A percentile compares a stretch with the other conserved stretches of the same genome.
phyloP scores from a whole-genome alignment of 192 early-diverging fungal genomes.

The Backusella circina region DNA sequence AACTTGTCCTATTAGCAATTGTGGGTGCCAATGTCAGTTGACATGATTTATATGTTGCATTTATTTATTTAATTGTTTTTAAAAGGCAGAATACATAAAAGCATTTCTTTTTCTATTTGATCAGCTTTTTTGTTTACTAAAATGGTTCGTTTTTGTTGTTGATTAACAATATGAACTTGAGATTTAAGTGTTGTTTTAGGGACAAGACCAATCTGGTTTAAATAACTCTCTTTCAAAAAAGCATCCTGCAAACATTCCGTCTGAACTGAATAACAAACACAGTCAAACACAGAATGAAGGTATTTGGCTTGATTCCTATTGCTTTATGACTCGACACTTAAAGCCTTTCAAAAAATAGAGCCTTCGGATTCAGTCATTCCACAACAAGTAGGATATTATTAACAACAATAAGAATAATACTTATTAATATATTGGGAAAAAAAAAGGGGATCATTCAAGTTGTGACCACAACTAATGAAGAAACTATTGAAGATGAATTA shows the following conservation, averaged over 20 bases:
- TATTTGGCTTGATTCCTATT: background rate
- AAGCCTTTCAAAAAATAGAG: background rate
- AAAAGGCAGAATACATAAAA: background rate
- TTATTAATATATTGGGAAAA: background rate
- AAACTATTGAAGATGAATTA: background rate
- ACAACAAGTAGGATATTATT: background rate
- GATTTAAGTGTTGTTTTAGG: background rate
- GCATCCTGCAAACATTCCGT: background rate
- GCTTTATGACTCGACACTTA: background rate
- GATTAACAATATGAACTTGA: background rate
- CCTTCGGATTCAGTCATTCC: background rate
- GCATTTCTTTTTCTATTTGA: background rate
- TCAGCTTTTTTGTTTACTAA: background rate
- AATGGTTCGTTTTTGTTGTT: background rate
- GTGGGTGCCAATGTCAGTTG: slow-evolving; percentile 64
- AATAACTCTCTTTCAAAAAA: background rate
- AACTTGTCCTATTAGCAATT: slow-evolving; percentile 89
- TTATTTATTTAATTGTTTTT: background rate
- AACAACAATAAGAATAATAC: background rate
- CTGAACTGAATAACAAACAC: background rate
- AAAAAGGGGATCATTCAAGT: slow-evolving; percentile 13
- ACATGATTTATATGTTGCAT: background rate
- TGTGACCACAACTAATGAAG: background rate
- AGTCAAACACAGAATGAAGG: background rate
- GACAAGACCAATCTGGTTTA: background rate